Conservation (phyloP, 306 rosid genomes). For the Vigna hirtella region DNA sequence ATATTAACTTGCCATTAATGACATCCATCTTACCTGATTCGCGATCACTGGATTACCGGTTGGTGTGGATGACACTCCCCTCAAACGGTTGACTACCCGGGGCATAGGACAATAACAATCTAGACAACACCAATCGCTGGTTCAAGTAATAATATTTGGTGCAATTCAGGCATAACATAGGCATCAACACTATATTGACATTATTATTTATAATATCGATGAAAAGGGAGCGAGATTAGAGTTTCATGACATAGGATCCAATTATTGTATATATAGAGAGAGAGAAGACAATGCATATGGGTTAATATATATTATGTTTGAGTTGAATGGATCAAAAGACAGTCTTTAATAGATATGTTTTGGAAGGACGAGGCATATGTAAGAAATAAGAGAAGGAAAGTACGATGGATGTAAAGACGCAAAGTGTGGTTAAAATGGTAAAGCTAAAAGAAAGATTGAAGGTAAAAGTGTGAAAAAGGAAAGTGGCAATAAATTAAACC, state of each 20-base stretch:
- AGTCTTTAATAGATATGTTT: slow-evolving; percentile 20
- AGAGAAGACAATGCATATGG: too few species aligned
- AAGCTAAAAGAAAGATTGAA: slow-evolving; percentile 43
- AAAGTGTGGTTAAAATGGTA: slow-evolving; percentile 42
- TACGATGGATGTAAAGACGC: slow-evolving; percentile 11
- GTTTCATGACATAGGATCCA: too few species aligned
- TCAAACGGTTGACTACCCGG: too few species aligned
- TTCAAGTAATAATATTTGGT: slow-evolving; percentile 2
- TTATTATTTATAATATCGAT: not conserved
- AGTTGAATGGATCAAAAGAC: slow-evolving; percentile 23
- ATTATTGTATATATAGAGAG: too few species aligned
- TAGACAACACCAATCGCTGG: not conserved
- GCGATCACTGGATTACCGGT: too few species aligned
- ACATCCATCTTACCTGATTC: too few species aligned
- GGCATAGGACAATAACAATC: not conserved
- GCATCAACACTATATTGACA: not conserved
- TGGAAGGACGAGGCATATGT: not conserved
- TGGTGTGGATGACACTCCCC: too few species aligned
- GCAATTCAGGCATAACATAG: not conserved
- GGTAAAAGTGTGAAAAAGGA: slow-evolving; percentile 41
- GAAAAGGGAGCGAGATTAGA: not conserved
- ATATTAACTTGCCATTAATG: too few species aligned
- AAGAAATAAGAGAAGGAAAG: slow-evolving; percentile 28
- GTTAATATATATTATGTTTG: not conserved
- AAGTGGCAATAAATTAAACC: slow-evolving; percentile 13